Percentiles rank a stretch among this genome's conserved stretches.
Evolutionary conservation across 805 yeast genomes (phyloP).

Genomic region (Kodamaea kaohsiungensis): DNA sequence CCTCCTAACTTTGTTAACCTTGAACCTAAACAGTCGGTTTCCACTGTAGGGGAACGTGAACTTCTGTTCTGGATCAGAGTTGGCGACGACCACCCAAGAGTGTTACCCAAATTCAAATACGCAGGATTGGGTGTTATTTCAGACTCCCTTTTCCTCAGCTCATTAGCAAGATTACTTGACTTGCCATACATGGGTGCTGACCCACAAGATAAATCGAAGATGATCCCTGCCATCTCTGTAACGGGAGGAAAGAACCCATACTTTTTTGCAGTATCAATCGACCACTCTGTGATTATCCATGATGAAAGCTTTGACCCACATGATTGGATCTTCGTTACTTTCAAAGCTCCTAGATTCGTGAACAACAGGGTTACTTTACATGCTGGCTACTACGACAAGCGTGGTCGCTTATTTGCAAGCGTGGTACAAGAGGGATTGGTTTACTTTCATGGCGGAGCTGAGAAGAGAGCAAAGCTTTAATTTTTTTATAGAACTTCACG

Average conservation of each 20-base stretch:
- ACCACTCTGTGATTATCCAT: constrained; percentile 37
- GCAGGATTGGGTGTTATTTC: constrained; percentile 34
- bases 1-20: constrained; percentile 27
- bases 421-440: constrained; percentile 39
- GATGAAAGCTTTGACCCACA: constrained; percentile 37
- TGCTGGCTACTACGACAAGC: constrained; percentile 30
- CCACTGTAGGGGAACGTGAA: constrained; percentile 31
- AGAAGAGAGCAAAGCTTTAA: constrained; percentile 21
- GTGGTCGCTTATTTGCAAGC: constrained; percentile 31
- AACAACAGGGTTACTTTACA: constrained; percentile 33
- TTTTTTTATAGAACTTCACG: neutral
- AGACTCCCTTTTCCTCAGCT: constrained; percentile 34
- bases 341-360: constrained; percentile 28
- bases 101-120: constrained; percentile 22
- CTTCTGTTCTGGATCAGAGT: constrained; percentile 34
- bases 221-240: constrained; percentile 12
- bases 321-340: constrained; percentile 32
- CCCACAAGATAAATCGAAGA: constrained; percentile 2
- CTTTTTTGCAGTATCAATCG: constrained; percentile 34
- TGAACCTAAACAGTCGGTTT: constrained; percentile 23
- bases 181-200: constrained; percentile 19
- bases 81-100: constrained; percentile 18
- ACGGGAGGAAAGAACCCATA: constrained; percentile 27
- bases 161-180: constrained; percentile 30
- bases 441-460: constrained; percentile 22